These are phyloP conservation scores for Epichloe coenophiala DNA, from an alignment of 2,329 filamentous ascomycete species.

Conservation along the genomic window DNA sequence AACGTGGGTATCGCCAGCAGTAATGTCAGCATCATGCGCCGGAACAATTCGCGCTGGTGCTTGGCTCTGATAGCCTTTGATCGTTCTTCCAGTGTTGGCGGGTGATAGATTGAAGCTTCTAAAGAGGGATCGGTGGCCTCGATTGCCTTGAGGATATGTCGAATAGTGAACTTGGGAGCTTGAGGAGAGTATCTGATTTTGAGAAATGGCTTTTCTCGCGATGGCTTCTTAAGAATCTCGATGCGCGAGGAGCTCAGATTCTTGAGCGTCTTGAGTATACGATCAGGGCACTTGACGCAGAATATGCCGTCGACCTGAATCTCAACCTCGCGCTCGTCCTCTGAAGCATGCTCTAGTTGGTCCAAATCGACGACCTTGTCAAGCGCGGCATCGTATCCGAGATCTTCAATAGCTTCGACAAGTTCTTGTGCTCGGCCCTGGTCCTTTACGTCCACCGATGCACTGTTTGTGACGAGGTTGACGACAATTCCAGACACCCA, in stretches of 20 bases:
- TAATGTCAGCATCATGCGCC: slow-evolving; percentile 57
- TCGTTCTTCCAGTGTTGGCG: slow-evolving; percentile 71
- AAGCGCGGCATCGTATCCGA: slow-evolving; percentile 53
- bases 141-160: slow-evolving; percentile 58
- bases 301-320: slow-evolving; percentile 61
- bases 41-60: slow-evolving; percentile 55
- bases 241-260: slow-evolving; percentile 36
- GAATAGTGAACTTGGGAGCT: slow-evolving; percentile 57
- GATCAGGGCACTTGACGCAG: slow-evolving; percentile 55
- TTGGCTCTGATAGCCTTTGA: slow-evolving; percentile 57
- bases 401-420: slow-evolving; percentile 39
- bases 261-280: slow-evolving; percentile 39
- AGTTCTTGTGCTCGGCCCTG: slow-evolving; percentile 19
- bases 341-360: slow-evolving; percentile 22
- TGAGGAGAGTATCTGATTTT: slow-evolving; percentile 57
- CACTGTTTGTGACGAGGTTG: slow-evolving; percentile 55
- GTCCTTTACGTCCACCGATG: slow-evolving; percentile 40
- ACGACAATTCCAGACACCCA: slow-evolving; percentile 47
- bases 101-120: slow-evolving; percentile 57
- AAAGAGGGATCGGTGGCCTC: slow-evolving; percentile 53
- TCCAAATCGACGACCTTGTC: slow-evolving; percentile 33
- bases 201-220: slow-evolving; percentile 51
- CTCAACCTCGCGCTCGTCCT: slow-evolving; percentile 41
- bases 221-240: slow-evolving; percentile 39
- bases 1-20: slow-evolving; percentile 69